Conservation (phyloP, 306 rosid species). For the Astragalus glycyphyllos region DNA sequence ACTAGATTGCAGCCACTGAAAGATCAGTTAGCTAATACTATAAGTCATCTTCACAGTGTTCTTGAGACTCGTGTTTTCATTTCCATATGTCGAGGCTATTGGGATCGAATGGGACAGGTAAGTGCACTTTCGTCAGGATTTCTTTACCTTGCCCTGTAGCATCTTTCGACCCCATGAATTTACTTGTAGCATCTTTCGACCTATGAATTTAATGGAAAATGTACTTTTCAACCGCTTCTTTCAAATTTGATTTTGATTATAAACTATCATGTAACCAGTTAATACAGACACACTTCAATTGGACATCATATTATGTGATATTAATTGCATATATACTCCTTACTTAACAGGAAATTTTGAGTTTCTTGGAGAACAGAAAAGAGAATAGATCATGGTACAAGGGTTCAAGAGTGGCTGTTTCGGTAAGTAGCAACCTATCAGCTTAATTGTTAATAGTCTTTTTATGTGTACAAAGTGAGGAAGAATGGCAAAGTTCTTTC, state of each 20-base stretch:
- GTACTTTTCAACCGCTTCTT: background rate
- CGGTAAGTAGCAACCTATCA: conserved; percentile 60
- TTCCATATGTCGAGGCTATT: conserved; percentile 83
- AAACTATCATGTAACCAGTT: background rate
- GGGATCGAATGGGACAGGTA: conserved; percentile 99
- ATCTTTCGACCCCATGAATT: background rate
- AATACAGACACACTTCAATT: background rate
- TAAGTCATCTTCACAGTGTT: conserved; percentile 72
- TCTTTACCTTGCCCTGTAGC: no score
- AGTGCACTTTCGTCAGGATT: conserved; percentile 31
- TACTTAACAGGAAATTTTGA: conserved; percentile 76
- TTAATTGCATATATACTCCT: conserved; percentile 23
- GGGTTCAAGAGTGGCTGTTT: conserved; percentile 84
- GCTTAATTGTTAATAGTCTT: background rate
- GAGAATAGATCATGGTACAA: conserved; percentile 96
- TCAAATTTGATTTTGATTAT: background rate
- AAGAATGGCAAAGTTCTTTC: no score
- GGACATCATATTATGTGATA: background rate
- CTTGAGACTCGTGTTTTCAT: conserved; percentile 81
- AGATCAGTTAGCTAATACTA: conserved; percentile 72
- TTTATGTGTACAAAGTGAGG: background rate
- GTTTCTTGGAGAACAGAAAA: conserved; percentile 93
- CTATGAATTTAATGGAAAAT: background rate
- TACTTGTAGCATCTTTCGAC: background rate
- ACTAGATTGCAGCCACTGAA: conserved; percentile 81